These are phyloP conservation scores for Scleroderma citrinum DNA, from an alignment of 768 basidiomycete species.

Conservation along the genomic window DNA sequence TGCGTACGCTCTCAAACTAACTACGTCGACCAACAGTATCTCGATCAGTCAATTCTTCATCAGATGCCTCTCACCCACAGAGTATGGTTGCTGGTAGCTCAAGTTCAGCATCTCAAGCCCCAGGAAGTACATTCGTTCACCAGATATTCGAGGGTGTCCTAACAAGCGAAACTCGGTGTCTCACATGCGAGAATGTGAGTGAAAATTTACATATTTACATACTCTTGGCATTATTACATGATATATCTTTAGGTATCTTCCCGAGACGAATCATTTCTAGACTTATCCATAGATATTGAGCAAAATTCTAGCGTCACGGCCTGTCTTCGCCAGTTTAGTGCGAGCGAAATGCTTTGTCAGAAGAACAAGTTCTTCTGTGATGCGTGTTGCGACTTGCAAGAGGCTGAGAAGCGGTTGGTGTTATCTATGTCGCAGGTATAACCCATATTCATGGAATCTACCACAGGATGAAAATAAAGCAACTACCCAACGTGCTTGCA, in stretches of 20 bases:
- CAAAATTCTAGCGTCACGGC: constrained; percentile 96
- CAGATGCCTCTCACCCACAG: constrained; percentile 38
- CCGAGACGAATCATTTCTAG: constrained; percentile 93
- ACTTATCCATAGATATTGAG: constrained; percentile 98
- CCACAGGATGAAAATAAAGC: constrained; percentile 96
- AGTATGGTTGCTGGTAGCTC: constrained; percentile 39
- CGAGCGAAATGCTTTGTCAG: constrained; percentile 97
- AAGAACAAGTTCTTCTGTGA: constrained; percentile 99
- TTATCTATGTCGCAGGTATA: neutral
- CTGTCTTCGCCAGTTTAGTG: constrained; percentile 93
- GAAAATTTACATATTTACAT: constrained; percentile 1
- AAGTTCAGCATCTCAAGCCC: constrained; percentile 41
- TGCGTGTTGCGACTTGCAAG: constrained; percentile 91
- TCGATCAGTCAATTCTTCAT: constrained; percentile 51
- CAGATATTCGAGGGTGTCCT: constrained; percentile 88
- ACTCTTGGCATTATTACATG: constrained; percentile 9
- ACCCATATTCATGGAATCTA: constrained; percentile 7
- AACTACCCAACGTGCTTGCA: constrained; percentile 89
- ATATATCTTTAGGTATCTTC: constrained; percentile 67
- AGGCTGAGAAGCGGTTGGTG: constrained; percentile 89
- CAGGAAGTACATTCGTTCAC: constrained; percentile 76
- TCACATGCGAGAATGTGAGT: constrained; percentile 94
- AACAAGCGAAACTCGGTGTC: constrained; percentile 95
- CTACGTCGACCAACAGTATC: constrained; percentile 40
- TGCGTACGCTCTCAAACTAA: constrained; percentile 1